These are phyloP conservation scores for Rutstroemia sp. DNA, from an alignment of 2,329 filamentous ascomycete species.

Conservation along the genomic window DNA sequence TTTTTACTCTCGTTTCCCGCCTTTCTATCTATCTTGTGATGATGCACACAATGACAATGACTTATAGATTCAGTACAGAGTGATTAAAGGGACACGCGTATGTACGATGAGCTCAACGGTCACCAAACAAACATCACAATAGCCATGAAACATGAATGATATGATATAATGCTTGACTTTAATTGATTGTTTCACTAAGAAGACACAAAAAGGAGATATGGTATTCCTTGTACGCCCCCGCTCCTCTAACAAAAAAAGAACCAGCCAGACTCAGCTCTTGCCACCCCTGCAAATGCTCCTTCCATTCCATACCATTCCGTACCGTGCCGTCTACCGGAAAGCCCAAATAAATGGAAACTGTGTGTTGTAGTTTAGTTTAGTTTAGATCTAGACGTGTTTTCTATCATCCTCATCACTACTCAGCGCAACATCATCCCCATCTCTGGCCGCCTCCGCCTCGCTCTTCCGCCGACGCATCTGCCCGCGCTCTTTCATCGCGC, in stretches of 20 bases:
- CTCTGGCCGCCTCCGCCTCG: constrained; percentile 31
- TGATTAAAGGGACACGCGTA: no score
- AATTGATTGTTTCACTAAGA: no score
- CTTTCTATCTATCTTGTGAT: no score
- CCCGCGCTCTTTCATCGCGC: constrained; percentile 77
- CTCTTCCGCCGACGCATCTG: constrained; percentile 40
- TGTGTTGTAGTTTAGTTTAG: background rate
- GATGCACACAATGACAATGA: no score
- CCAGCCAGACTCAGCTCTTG: background rate
- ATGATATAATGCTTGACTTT: no score
- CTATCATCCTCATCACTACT: constrained; percentile 21
- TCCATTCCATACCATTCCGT: background rate
- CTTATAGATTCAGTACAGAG: no score
- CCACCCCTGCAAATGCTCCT: background rate
- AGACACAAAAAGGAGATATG: background rate
- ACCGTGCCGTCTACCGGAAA: background rate
- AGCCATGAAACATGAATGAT: no score
- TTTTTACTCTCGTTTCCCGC: no score
- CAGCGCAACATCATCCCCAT: constrained; percentile 38
- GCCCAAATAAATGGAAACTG: no score
- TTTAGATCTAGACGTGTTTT: constrained; percentile 18
- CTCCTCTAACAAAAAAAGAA: background rate
- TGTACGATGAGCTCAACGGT: no score
- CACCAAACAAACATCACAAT: no score
- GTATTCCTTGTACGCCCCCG: background rate